Evolutionary conservation across 441 rosid genomes (phyloP).

Genomic region (Raphanus hybrid): DNA sequence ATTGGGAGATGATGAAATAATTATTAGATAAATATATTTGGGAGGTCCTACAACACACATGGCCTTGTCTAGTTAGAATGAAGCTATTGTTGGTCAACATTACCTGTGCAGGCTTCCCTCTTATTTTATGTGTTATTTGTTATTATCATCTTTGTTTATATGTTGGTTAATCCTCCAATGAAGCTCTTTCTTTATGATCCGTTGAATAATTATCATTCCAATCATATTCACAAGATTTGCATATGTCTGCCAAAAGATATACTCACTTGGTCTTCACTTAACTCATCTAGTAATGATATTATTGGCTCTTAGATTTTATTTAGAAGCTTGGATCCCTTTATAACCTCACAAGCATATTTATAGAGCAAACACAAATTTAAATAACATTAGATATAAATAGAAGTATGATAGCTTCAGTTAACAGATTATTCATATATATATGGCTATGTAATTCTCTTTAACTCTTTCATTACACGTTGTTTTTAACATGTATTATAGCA

Average conservation of each 20-base stretch:
- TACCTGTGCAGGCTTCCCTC: conserved; percentile 43
- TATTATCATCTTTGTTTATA: conserved; percentile 32
- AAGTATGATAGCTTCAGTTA: conserved; percentile 32
- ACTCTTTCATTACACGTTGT: conserved; percentile 8
- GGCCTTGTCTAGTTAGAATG: conserved; percentile 83
- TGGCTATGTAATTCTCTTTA: conserved; percentile 1
- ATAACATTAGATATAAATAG: not conserved
- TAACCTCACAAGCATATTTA: conserved; percentile 28
- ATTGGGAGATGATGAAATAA: conserved; percentile 45
- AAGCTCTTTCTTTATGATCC: conserved; percentile 41
- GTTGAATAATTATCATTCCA: conserved; percentile 43
- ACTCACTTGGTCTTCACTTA: conserved; percentile 41
- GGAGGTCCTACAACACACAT: conserved; percentile 83
- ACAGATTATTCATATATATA: conserved; percentile 4
- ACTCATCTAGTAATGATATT: conserved; percentile 31
- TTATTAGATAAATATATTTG: conserved; percentile 34
- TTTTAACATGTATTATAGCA: not conserved
- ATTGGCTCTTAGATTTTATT: conserved; percentile 40
- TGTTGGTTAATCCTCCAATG: conserved; percentile 44
- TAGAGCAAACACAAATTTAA: not conserved
- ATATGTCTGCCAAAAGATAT: conserved; percentile 46
- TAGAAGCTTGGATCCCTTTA: conserved; percentile 32
- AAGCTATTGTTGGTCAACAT: conserved; percentile 60
- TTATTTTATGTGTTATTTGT: conserved; percentile 37
- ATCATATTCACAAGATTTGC: conserved; percentile 48